Evolutionary conservation across 2,329 filamentous ascomycete species (phyloP), one percentile per base, ranked within the genome.

Genomic region (Pyrenochaeta sp.): DNA sequence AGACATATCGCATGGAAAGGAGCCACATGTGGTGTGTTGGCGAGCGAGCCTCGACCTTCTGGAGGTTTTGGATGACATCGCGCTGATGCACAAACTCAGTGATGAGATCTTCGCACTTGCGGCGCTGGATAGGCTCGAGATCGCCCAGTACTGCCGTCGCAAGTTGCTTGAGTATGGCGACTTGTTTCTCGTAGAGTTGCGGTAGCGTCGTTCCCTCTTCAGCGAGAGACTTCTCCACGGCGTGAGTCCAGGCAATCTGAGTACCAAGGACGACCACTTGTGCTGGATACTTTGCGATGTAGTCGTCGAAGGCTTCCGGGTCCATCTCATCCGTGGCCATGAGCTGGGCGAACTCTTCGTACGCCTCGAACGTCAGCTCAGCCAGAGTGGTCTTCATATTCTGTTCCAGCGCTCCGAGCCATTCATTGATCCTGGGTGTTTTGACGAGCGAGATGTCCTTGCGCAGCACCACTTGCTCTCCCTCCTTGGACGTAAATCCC

Each of bases 1-100:
- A 97, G 31, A 95, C 84, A 68, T 97, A 99, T 57, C 94, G 89
- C 94, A 99, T 99, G 70, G 95, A 91, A 23, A 97, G 78, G 37
- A 96, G 83, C 94, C 94, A 99, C 54, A 95, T 75, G 68, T 96
- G 91, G 68, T 99, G 89, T 13, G 82, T 87, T 11, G 90, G 80
- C 7, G 86, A 85, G 37, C 80, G 83, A 18, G 94, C 94, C 44
- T 87, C 87, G 31, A 83, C 79, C 31, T 87, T 81, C 34, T 92
- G 82, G 18, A 99, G 83, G 71, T 90, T 95, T 65, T 93, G 88
- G 53, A 97, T 94, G 13, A 88, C 84, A 71, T 99, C 94, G 49
- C 94, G 88, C 72, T 99, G 95, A 69, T 99, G 94, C 10, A 99
- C 94, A 67, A 94, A 97, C 70, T 99, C 95, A 0, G 95, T 99